Conservation (phyloP, 768 basidiomycete species). For the Floccularia luteovirens region DNA sequence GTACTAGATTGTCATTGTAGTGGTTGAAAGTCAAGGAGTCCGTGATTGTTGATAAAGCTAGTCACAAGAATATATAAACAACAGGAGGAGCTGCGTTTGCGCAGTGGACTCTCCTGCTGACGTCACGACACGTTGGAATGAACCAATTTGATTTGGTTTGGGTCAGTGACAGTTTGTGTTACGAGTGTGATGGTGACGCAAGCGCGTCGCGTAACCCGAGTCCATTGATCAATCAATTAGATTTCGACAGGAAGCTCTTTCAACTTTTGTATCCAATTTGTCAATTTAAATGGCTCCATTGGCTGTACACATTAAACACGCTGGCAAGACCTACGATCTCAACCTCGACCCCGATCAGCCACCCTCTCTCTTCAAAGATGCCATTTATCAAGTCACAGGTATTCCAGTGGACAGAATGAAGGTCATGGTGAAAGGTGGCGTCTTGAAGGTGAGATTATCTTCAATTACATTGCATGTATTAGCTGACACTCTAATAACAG, state of each 20-base stretch:
- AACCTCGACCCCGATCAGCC: conserved; percentile 67
- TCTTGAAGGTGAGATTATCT: conserved; percentile 64
- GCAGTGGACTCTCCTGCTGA: conserved; percentile 7
- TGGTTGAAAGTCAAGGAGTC: neutral
- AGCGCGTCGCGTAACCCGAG: conserved; percentile 15
- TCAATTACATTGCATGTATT: neutral
- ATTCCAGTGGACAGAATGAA: conserved; percentile 93
- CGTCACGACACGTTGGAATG: conserved; percentile 4
- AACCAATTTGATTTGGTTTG: conserved; percentile 4
- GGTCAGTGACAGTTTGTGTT: conserved; percentile 4
- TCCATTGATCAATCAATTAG: conserved; percentile 1
- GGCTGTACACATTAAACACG: conserved; percentile 83
- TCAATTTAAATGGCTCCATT: conserved; percentile 43
- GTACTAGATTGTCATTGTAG: conserved; percentile 41
- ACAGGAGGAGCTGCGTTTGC: neutral
- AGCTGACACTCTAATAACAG: conserved; percentile 24
- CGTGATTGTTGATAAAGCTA: neutral
- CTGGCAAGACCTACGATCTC: conserved; percentile 71
- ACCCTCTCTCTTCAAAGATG: conserved; percentile 72
- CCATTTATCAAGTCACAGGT: conserved; percentile 74
- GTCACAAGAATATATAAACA: neutral
- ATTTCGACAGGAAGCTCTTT: too few species aligned
- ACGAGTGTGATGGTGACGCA: conserved; percentile 5
- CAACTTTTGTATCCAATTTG: too few species aligned
- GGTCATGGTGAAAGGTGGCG: conserved; percentile 90